Evolutionary conservation across 495 filamentous ascomycete species (phyloP).

Genomic region (Penicillium soppii): DNA sequence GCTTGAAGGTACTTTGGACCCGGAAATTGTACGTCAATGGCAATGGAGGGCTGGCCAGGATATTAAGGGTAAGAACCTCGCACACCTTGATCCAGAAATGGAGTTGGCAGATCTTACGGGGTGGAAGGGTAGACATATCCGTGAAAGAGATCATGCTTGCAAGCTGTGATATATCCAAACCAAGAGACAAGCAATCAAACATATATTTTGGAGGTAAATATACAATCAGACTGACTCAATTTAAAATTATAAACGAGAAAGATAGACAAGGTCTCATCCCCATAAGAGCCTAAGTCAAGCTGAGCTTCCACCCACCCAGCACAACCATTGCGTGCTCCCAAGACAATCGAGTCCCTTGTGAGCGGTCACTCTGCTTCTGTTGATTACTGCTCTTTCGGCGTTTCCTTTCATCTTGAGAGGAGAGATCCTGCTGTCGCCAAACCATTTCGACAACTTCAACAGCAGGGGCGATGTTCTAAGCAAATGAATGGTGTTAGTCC

Average conservation of each 20-base stretch:
- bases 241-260: no score
- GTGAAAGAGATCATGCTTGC: conserved; percentile 14
- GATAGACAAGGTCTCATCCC: background rate
- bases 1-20: conserved; percentile 28
- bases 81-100: conserved; percentile 24
- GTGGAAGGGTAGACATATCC: conserved; percentile 16
- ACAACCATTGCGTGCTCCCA: conserved; percentile 33
- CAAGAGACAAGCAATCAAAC: no score
- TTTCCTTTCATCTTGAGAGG: conserved; percentile 24
- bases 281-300: conserved; percentile 20
- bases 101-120: conserved; percentile 20
- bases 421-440: conserved; percentile 22
- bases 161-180: conserved; percentile 1
- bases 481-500: conserved; percentile 13
- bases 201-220: no score
- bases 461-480: conserved; percentile 32
- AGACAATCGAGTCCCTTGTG: conserved; percentile 21
- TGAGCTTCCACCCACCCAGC: conserved; percentile 26
- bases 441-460: conserved; percentile 29
- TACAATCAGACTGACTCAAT: no score
- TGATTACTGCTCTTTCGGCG: conserved; percentile 1
- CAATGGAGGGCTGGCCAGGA: conserved; percentile 17
- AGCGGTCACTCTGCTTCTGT: background rate
- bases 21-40: conserved; percentile 12
- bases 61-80: conserved; percentile 15